These are phyloP conservation scores for Plantago coronopus DNA, from an alignment of 305 asterid species.

Conservation along the genomic window DNA sequence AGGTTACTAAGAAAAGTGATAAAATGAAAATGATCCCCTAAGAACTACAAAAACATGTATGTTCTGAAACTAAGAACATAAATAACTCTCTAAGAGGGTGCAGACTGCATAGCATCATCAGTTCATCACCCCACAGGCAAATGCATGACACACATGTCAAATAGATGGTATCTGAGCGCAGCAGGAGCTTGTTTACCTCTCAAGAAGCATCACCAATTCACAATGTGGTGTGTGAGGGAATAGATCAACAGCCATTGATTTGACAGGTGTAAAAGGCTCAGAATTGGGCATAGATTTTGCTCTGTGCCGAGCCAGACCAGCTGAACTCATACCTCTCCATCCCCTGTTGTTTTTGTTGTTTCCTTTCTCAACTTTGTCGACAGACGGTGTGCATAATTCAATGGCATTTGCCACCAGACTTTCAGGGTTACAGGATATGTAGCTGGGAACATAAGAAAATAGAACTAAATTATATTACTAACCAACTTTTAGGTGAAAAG, in stretches of 20 bases:
- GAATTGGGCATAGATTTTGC: conserved; percentile 90
- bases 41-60: not conserved
- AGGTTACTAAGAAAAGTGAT: not conserved
- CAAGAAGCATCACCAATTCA: conserved; percentile 89
- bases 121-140: no score
- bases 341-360: conserved; percentile 62
- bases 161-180: conserved; percentile 15
- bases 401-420: conserved; percentile 96
- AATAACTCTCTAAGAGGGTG: not conserved
- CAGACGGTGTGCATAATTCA: conserved; percentile 94
- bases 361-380: conserved; percentile 51
- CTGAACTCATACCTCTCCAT: conserved; percentile 83
- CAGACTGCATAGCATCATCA: no score
- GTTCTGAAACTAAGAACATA: conserved; percentile 2
- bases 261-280: conserved; percentile 82
- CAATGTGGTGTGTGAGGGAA: conserved; percentile 95
- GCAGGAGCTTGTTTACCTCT: conserved; percentile 47
- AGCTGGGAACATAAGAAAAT: conserved; percentile 44
- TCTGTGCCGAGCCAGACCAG: conserved; percentile 85
- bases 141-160: conserved; percentile 1
- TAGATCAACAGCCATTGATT: conserved; percentile 91
- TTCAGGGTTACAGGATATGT: conserved; percentile 95
- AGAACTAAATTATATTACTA: not conserved
- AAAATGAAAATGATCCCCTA: not conserved
- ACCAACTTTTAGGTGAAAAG: conserved; percentile 10